Evolutionary conservation across 2,329 filamentous ascomycete genomes (phyloP), one percentile per base, ranked within the genome.

Genomic region (Epichloe festucae): DNA sequence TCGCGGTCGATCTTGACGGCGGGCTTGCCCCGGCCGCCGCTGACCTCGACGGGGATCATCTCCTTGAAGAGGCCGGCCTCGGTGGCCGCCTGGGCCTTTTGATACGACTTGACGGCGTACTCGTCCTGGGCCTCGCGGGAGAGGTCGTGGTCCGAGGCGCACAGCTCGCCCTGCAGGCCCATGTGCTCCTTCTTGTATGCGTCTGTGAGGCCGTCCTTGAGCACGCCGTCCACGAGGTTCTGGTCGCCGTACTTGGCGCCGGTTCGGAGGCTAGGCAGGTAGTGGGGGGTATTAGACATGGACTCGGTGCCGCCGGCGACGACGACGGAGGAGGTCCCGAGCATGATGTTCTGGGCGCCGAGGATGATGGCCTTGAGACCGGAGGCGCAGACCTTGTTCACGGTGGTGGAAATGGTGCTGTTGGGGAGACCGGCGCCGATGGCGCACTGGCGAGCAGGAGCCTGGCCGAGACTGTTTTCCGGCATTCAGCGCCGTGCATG

Each of bases 331-430:
- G 91, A 91, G 67, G 89, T 95, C 60, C 93, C 91, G 50, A 90
- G 95, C 69, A 97, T 89, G 74, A 98, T 98, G 62, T 91, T 96
- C 73, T 97, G 93, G 49, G 91, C 88, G 60, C 87, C 93, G 55
- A 98, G 79, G 59, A 95, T 89, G 65, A 98, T 85, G 60, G 93
- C 88, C 77, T 98, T 98, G 67, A 96, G 75, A 44, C 85, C 84
- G 10, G 90, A 96, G 57, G 93, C 93, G 79, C 93, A 98, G 67
- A 98, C 93, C 77, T 98, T 98, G 84, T 98, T 98, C 65, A 98
- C 81, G 49, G 90, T 95, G 45, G 93, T 98, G 72, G 85, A 87
- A 60, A 94, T 80, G 57, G 86, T 87, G 51, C 79, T 78, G 57
- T 94, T 78, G 51, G 82, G 73, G 58, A 98, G 87, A 56, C 93